A percentile compares a stretch with the other conserved stretches of the same genome.
Evolutionary conservation across 257 asterid species (phyloP).

Genomic region (Capsicum baccatum): DNA sequence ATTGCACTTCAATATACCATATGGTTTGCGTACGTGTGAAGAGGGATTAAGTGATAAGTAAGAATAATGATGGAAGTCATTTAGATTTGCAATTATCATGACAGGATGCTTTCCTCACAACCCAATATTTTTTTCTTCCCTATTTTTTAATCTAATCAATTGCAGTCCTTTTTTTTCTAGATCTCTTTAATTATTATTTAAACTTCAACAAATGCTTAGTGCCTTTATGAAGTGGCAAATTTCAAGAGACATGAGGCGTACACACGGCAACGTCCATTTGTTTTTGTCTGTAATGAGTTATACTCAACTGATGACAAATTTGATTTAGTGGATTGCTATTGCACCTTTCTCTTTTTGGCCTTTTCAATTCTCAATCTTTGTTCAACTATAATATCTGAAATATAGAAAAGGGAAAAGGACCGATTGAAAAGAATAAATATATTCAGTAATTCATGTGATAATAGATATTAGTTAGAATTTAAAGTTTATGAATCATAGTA

Average conservation of each 20-base stretch:
- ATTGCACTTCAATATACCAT: neutral
- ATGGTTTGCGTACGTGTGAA: slow-evolving; percentile 28
- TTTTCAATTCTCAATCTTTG: neutral
- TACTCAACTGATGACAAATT: neutral
- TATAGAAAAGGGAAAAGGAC: neutral
- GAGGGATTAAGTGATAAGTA: neutral
- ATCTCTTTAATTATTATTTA: neutral
- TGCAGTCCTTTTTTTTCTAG: neutral
- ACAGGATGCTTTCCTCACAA: slow-evolving; percentile 19
- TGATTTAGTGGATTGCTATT: neutral
- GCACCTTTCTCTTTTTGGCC: neutral
- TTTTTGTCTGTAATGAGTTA: neutral
- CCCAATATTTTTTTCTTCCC: neutral
- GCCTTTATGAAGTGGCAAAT: neutral
- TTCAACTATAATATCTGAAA: neutral
- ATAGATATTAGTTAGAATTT: too few species aligned
- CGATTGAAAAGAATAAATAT: neutral
- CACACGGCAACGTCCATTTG: neutral
- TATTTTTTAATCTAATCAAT: neutral
- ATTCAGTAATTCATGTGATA: neutral
- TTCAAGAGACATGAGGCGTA: neutral
- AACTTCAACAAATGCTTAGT: neutral
- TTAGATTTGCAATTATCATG: neutral
- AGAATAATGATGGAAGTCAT: neutral
- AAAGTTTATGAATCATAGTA: too few species aligned